These are phyloP conservation scores for Globisporangium spiculum DNA, from an alignment of 352 stramenopile genomes.

Conservation along the genomic window DNA sequence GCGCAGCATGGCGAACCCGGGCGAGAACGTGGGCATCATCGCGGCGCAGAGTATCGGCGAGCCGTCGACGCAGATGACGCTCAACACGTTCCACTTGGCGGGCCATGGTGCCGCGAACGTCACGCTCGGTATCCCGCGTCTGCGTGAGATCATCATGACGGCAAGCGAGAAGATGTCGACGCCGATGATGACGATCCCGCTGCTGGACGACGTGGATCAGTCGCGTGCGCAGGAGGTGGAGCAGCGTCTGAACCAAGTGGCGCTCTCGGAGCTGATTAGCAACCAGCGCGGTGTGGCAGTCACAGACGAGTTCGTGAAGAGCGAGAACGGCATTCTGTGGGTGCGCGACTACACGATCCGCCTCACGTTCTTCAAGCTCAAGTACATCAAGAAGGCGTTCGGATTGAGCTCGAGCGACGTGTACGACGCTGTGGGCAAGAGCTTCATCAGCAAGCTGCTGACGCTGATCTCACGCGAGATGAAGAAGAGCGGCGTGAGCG, in stretches of 20 bases:
- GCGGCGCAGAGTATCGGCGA: conserved; percentile 99
- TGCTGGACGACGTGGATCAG: conserved; percentile 57
- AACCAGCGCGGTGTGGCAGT: conserved; percentile 91
- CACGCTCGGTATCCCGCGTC: conserved; percentile 98
- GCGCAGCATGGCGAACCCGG: conserved; percentile 93
- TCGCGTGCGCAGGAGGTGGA: conserved; percentile 73
- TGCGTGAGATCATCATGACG: conserved; percentile 99
- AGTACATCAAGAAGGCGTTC: conserved; percentile 96
- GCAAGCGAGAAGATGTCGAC: conserved; percentile 96
- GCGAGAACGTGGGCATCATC: conserved; percentile 98
- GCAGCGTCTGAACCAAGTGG: conserved; percentile 91
- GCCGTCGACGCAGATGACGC: conserved; percentile 99
- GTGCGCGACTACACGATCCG: conserved; percentile 96
- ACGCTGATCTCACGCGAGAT: conserved; percentile 94
- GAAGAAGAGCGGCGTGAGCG: conserved; percentile 79
- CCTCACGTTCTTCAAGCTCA: conserved; percentile 92
- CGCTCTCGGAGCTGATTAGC: conserved; percentile 92
- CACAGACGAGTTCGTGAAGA: conserved; percentile 89
- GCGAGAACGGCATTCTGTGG: conserved; percentile 90
- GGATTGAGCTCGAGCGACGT: conserved; percentile 94
- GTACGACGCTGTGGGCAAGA: conserved; percentile 76
- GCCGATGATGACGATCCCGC: conserved; percentile 98
- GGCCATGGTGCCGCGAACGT: conserved; percentile 99
- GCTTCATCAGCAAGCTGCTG: conserved; percentile 93
- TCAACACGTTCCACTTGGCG: conserved; percentile 99